These are phyloP conservation scores for Pseudogymnoascus sp. DNA, from an alignment of 2,329 filamentous ascomycete genomes.

Conservation along the genomic window DNA sequence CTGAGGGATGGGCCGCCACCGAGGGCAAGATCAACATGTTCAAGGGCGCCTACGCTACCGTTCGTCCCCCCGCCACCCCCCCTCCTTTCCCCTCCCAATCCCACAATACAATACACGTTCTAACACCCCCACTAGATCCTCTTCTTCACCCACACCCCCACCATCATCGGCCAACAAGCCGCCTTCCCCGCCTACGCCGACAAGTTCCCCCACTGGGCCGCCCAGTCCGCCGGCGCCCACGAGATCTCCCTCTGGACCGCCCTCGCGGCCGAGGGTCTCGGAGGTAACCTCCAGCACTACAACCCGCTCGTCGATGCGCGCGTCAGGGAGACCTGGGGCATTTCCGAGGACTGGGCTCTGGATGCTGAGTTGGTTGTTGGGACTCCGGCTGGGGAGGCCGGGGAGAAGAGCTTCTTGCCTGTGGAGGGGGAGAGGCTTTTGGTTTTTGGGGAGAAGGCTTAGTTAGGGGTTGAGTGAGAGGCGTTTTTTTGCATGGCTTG, in stretches of 20 bases:
- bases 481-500: background rate
- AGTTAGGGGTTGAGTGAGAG: background rate
- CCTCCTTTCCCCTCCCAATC: background rate
- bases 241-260: conserved; percentile 75
- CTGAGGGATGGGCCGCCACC: conserved; percentile 19
- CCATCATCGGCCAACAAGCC: conserved; percentile 57
- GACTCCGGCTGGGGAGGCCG: conserved; percentile 44
- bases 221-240: conserved; percentile 73
- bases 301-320: conserved; percentile 74
- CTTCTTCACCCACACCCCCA: conserved; percentile 73
- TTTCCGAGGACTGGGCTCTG: conserved; percentile 67
- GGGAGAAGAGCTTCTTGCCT: conserved; percentile 56
- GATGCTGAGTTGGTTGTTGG: conserved; percentile 83
- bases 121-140: conserved; percentile 47
- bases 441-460: conserved; percentile 41
- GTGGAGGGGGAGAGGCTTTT: conserved; percentile 56
- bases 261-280: conserved; percentile 74
- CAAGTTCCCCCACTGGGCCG: conserved; percentile 68
- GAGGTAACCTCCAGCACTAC: conserved; percentile 89
- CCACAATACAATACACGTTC: background rate
- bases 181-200: conserved; percentile 68
- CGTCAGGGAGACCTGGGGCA: conserved; percentile 57
- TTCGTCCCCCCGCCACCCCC: conserved; percentile 35
- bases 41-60: conserved; percentile 65
- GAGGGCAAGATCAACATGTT: conserved; percentile 41